Conservation (phyloP, 805 yeast species). For the Wickerhamiella allomyrinae region DNA sequence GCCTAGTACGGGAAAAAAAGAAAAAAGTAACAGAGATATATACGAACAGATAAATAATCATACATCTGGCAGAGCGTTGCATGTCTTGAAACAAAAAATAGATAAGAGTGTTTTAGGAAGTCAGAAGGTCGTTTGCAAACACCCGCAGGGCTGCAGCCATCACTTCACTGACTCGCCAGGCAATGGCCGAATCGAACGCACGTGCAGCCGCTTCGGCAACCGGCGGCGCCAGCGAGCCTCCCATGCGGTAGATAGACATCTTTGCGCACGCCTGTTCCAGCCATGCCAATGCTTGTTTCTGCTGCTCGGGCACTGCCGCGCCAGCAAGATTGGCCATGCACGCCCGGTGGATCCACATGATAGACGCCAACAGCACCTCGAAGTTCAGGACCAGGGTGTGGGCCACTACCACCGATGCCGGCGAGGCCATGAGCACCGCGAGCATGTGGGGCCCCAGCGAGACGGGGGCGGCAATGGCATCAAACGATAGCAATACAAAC, state of each 20-base stretch:
- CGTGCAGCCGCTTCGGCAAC: conserved; percentile 20
- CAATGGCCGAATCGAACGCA: conserved; percentile 15
- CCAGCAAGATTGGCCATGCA: not conserved
- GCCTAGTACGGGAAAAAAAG: too few species aligned
- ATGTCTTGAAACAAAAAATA: too few species aligned
- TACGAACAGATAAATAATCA: too few species aligned
- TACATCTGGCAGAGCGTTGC: not conserved
- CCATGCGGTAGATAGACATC: conserved; percentile 13
- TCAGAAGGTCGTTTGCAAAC: conserved; percentile 8
- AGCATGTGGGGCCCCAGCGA: conserved; percentile 16
- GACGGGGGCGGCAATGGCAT: conserved; percentile 16
- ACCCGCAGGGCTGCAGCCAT: conserved; percentile 15
- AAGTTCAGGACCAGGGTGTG: conserved; percentile 15
- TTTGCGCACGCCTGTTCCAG: conserved; percentile 14
- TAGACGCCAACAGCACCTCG: conserved; percentile 17
- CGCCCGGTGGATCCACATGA: conserved; percentile 20
- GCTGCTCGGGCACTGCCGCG: not conserved
- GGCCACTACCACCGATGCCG: conserved; percentile 12
- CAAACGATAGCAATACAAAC: conserved; percentile 17
- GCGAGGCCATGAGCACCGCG: conserved; percentile 15
- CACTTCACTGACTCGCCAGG: conserved; percentile 20
- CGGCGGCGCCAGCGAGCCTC: conserved; percentile 16
- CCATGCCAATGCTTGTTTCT: conserved; percentile 6
- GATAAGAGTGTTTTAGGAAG: not conserved
- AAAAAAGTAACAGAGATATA: too few species aligned